Conservation (phyloP, 1,139 yeast species). For the Pichia sp. region DNA sequence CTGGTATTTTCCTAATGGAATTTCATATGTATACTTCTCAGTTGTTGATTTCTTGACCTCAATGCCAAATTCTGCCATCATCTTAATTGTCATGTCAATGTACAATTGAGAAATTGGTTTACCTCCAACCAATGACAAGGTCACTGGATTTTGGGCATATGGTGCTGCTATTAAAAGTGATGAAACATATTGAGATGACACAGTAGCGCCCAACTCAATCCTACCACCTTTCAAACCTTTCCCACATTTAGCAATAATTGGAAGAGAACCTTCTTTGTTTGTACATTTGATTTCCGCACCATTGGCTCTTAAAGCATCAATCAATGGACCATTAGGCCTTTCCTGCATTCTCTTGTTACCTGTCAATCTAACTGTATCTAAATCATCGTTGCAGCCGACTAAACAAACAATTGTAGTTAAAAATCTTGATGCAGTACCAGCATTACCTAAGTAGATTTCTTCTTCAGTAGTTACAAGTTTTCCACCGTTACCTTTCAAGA, state of each 20-base stretch:
- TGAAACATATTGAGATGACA: slow-evolving; percentile 95
- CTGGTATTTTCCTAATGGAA: slow-evolving; percentile 73
- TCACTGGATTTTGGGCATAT: slow-evolving; percentile 81
- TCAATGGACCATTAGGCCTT: slow-evolving; percentile 94
- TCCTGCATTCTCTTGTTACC: slow-evolving; percentile 98
- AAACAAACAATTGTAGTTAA: slow-evolving; percentile 85
- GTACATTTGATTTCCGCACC: slow-evolving; percentile 70
- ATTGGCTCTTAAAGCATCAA: slow-evolving; percentile 76
- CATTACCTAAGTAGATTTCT: slow-evolving; percentile 85
- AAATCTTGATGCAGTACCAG: slow-evolving; percentile 97
- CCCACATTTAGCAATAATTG: slow-evolving; percentile 66
- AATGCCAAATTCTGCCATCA: slow-evolving; percentile 91
- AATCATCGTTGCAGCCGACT: slow-evolving; percentile 43
- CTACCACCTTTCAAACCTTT: slow-evolving; percentile 79
- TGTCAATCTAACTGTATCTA: slow-evolving; percentile 56
- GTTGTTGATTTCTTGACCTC: slow-evolving; percentile 62
- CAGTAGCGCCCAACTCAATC: slow-evolving; percentile 90
- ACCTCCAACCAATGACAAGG: slow-evolving; percentile 85
- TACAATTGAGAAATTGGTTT: slow-evolving; percentile 94
- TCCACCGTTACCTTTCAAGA: slow-evolving; percentile 86
- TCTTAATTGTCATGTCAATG: slow-evolving; percentile 93
- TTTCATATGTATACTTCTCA: slow-evolving; percentile 78
- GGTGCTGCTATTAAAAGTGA: slow-evolving; percentile 98
- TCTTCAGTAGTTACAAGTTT: slow-evolving; percentile 49
- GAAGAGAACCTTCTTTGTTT: slow-evolving; percentile 77